Conservation (phyloP, 192 early-diverging fungal genomes). For the Mortierella antarctica region DNA sequence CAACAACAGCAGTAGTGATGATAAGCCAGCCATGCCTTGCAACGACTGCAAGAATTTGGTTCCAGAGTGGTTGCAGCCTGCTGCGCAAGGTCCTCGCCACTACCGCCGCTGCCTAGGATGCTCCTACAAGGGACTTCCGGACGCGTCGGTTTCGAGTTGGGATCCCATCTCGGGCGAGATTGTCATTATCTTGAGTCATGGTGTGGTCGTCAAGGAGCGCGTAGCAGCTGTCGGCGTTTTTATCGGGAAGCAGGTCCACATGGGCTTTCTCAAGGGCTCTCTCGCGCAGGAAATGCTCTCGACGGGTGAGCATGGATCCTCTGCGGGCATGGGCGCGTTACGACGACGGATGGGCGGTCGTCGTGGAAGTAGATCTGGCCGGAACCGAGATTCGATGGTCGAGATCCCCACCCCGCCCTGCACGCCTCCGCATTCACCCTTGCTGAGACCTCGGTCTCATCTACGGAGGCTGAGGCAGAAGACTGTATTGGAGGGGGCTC, state of each 20-base stretch:
- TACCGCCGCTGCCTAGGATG: not conserved
- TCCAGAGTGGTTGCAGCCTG: too few relatives aligned
- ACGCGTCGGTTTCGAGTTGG: constrained; percentile 28
- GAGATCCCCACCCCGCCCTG: constrained; percentile 46
- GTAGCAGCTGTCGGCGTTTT: constrained; percentile 48
- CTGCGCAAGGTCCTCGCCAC: too few relatives aligned
- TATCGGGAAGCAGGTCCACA: constrained; percentile 49
- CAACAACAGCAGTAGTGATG: constrained; percentile 4
- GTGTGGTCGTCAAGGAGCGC: constrained; percentile 32
- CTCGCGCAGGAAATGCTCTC: constrained; percentile 46
- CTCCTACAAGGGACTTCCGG: constrained; percentile 40
- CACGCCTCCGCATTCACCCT: constrained; percentile 43
- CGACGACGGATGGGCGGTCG: not conserved
- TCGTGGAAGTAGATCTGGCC: not conserved
- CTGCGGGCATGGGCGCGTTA: not conserved
- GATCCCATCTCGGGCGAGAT: constrained; percentile 28
- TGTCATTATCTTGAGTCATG: constrained; percentile 31
- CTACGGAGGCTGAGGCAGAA: not conserved
- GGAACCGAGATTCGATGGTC: not conserved
- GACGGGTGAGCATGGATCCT: not conserved
- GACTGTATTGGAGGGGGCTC: not conserved
- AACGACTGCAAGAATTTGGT: not conserved
- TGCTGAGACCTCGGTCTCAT: constrained; percentile 8
- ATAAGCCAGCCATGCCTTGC: too few relatives aligned
- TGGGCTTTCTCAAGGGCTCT: constrained; percentile 47